Evolutionary conservation across 2,329 filamentous ascomycete genomes (phyloP), one percentile per base, ranked within the genome.

Genomic region (Colletotrichum higginsianum): DNA sequence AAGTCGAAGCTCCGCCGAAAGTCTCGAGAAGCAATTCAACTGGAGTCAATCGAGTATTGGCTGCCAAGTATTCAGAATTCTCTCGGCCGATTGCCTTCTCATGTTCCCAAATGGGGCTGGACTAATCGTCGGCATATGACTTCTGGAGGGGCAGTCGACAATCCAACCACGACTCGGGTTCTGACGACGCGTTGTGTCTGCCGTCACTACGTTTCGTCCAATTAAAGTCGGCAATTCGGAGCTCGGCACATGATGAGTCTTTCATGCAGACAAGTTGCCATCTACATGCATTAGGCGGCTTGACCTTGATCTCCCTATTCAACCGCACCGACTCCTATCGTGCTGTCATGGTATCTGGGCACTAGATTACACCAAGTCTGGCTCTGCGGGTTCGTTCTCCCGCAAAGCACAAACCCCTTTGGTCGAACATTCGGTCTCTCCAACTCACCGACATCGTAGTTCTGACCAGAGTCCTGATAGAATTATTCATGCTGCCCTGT

Each of bases 221-320:
- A 63, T 63, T 50, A 55, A 18, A 35, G 55, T 9, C 18, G 40
- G 38, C 46, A 23, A 58, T 23, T 56, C 5, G 44, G 55, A 16
- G 30, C 26, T 46, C 40, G n/a, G 64, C 69, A 72, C 69, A 72
- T 72, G 69, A 72, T 46, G 60, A 55, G 47, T 26, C 42, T 58
- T 6, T 35, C 23, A 66, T 72, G 69, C 69, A 60, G 69, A 58
- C 49, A 50, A 46, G 26, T 47, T 56, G 9, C 50, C 52, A 26
- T 58, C 38, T 42, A 50, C 44, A 23, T 63, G 38, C 26, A 61
- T 53, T 44, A 38, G 49, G 58, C n/a, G 16, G 26, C 35, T 46
- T 26, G 40, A 61, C 46, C 30, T 46, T 38, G 52, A 26, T 21
- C 11, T 61, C 23, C 18, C 23, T 21, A 55, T 30, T 63, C 38